Percentiles rank a stretch among this genome's conserved stretches.
phyloP scores from a whole-genome alignment of 2,329 filamentous ascomycete genomes.

The Venturia oleaginea region DNA sequence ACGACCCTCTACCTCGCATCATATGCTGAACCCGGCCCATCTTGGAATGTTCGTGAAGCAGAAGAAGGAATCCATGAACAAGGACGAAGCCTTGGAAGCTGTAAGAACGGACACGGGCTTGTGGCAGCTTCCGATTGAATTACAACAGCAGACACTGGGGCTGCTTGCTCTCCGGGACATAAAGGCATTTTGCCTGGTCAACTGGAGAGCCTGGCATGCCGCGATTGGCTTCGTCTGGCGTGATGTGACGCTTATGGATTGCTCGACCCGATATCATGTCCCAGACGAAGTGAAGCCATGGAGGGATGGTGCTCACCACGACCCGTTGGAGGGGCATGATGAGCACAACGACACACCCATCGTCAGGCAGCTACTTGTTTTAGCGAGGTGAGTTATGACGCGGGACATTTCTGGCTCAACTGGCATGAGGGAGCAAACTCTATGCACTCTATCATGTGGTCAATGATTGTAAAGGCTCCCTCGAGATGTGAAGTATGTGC shows the following conservation, averaged over 20 bases:
- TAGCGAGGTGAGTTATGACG: conserved; percentile 27
- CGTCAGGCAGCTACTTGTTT: conserved; percentile 32
- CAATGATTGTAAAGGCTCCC: neutral
- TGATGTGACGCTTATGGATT: conserved; percentile 11
- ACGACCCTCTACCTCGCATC: neutral
- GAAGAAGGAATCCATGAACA: neutral
- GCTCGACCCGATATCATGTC: neutral
- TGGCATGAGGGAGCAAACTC: neutral
- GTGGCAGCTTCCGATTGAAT: conserved; percentile 5
- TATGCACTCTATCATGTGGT: neutral
- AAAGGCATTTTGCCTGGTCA: neutral
- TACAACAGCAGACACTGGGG: conserved; percentile 5
- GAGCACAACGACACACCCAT: conserved; percentile 15
- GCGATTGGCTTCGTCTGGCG: conserved; percentile 7
- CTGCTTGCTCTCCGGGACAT: neutral
- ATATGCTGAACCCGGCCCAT: neutral
- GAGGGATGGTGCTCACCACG: neutral
- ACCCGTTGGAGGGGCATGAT: neutral
- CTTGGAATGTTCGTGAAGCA: neutral
- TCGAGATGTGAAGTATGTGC: neutral
- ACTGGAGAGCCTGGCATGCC: neutral
- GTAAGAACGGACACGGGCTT: neutral
- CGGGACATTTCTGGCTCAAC: neutral
- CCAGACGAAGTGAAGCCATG: conserved; percentile 8
- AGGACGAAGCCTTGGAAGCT: neutral